Conservation (phyloP, 331 rosid species). For the Erythrophleum ivorense region DNA sequence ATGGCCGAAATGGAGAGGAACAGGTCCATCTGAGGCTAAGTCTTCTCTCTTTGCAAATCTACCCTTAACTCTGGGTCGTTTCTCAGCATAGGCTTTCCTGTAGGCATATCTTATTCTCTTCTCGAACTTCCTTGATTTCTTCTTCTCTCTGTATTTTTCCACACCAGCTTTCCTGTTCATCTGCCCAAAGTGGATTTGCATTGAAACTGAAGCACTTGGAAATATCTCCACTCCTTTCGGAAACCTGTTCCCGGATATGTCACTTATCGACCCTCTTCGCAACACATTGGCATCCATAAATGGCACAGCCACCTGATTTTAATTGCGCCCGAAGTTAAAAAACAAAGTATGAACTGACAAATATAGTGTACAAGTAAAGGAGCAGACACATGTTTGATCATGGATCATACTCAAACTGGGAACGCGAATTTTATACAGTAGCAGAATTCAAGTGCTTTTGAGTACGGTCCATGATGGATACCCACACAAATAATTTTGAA, state of each 20-base stretch:
- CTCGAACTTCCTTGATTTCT: conserved; percentile 35
- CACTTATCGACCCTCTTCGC: not conserved
- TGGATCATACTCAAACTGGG: conserved; percentile 2
- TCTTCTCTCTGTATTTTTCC: conserved; percentile 34
- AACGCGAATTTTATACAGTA: conserved; percentile 16
- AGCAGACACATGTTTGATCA: not conserved
- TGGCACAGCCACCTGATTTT: not conserved
- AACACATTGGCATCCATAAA: conserved; percentile 22
- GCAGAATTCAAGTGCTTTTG: conserved; percentile 26
- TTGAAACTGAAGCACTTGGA: conserved; percentile 15
- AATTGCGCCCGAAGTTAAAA: not conserved
- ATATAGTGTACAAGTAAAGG: not conserved
- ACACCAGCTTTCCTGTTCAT: conserved; percentile 34
- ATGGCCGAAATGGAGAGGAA: not conserved
- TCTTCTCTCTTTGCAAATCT: conserved; percentile 20
- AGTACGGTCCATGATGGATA: not conserved
- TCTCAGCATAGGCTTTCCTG: conserved; percentile 31
- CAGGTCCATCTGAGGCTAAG: not conserved
- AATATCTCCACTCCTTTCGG: not conserved
- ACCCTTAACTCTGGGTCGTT: conserved; percentile 29
- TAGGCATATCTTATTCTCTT: conserved; percentile 32
- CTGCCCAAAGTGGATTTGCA: conserved; percentile 8
- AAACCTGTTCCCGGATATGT: not conserved
- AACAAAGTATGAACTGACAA: not conserved
- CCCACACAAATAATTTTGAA: not conserved